phyloP scores from a whole-genome alignment of 441 rosid genomes.

The Gossypium schwendimanii region DNA sequence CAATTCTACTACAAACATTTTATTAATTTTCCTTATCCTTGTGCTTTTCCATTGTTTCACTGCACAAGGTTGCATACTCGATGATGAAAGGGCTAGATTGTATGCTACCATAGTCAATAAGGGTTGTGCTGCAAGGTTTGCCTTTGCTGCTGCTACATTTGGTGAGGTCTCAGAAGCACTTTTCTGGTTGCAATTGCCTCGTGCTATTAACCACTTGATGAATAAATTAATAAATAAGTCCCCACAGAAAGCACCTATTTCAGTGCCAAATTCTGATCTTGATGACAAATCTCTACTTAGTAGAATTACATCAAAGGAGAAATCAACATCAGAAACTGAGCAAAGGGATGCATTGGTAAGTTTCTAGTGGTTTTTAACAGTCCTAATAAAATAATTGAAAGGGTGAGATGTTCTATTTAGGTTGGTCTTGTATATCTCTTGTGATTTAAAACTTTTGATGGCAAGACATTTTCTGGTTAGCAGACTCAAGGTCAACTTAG shows the following conservation, averaged over 20 bases:
- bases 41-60: conserved; percentile 17
- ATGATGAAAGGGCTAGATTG: conserved; percentile 83
- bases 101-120: conserved; percentile 76
- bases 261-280: conserved; percentile 31
- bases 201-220: conserved; percentile 73
- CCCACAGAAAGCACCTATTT: conserved; percentile 32
- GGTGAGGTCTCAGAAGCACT: conserved; percentile 88
- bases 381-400: neutral
- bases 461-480: conserved; percentile 18
- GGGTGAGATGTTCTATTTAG: neutral
- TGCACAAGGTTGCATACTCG: conserved; percentile 73
- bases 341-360: conserved; percentile 51
- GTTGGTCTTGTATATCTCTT: neutral
- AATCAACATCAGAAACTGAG: conserved; percentile 32
- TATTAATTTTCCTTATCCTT: conserved; percentile 10
- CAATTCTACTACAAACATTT: conserved; percentile 14
- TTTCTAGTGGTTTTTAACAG: neutral
- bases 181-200: conserved; percentile 96
- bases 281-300: conserved; percentile 44
- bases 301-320: conserved; percentile 55
- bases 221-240: conserved; percentile 52
- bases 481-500: conserved; percentile 69
- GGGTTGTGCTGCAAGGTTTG: conserved; percentile 82
- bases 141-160: conserved; percentile 90
- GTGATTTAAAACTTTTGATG: neutral